Evolutionary conservation across 1,284 basidiomycete genomes (phyloP).

Genomic region (Xerocomus nothofagi): DNA sequence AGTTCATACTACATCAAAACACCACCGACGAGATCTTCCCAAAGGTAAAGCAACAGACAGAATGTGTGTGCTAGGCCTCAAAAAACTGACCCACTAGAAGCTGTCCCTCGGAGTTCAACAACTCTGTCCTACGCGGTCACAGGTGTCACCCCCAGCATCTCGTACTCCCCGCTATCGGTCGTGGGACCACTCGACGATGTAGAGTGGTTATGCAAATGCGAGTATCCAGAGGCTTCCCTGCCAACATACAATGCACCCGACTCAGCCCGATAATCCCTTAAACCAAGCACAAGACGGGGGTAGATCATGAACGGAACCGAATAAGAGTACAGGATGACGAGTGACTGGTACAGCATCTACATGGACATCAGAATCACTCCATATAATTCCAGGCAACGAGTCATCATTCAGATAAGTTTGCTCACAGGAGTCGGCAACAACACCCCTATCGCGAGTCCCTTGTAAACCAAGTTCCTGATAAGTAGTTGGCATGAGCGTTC

Average conservation of each 20-base stretch:
- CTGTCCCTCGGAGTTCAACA: neutral
- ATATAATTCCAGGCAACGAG: no score
- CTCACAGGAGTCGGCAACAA: neutral
- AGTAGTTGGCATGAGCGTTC: neutral
- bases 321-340: neutral
- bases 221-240: neutral
- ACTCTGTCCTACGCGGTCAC: neutral
- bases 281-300: conserved; percentile 5
- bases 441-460: neutral
- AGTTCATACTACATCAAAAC: neutral
- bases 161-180: neutral
- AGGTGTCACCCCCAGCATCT: neutral
- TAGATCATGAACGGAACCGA: conserved; percentile 9
- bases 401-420: neutral
- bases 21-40: neutral
- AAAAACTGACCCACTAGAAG: neutral
- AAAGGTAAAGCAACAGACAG: neutral
- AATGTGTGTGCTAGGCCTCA: neutral
- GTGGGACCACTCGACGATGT: neutral
- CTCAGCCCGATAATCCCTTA: neutral
- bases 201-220: neutral
- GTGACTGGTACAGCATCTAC: neutral
- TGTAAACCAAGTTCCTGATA: conserved; percentile 6
- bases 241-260: neutral
- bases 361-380: neutral